Evolutionary conservation across 2,329 filamentous ascomycete species (phyloP), one percentile per base, ranked within the genome.

Genomic region (Neospermospora avenae): DNA sequence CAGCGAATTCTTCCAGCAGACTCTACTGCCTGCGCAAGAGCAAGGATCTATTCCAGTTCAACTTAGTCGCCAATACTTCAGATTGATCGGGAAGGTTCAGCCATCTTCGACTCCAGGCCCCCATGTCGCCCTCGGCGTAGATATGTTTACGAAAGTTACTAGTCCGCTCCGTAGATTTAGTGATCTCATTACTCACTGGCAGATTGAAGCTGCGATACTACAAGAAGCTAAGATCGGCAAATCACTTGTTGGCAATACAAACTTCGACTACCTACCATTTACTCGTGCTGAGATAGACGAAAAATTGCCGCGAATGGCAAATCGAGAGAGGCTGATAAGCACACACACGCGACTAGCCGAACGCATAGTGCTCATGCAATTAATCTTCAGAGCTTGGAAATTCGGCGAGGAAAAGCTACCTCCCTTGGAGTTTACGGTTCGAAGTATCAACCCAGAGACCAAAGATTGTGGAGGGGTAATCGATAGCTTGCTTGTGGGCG

Each of bases 101-200:
- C 71, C 86, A 13, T 80, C 81, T 8, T 76, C 80, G n/a, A 72
- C 71, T 3, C 79, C 85, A 0, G 80, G 78, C 8, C 80, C 80
- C 4, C 81, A 87, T 72, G 79, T 82, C 62, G 76, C 80, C 46
- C 77, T 88, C 60, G 86, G 85, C 18, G 69, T 82, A 1, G 78
- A 84, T 57, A 81, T 82, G 74, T 87, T 88, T 71, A 76, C 82
- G 60, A 87, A 86, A 65, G 81, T 81, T 41, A 89, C 86, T 7
- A 86, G 83, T 53, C 86, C 86, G 18, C 77, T 89, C n/a, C 83
- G 86, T 35, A 81, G 86, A 45, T 88, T 81, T 72, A 74, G 77
- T 4, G 86, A 89, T 71, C 74, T 89, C 49, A 70, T 89, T 34
- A 79, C 82, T 1, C 85, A 88, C 73, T 88, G 84, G 83, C 85